These are phyloP conservation scores for Plasmodium malariae DNA, from an alignment of 169 alveolate genomes.

Conservation along the genomic window DNA sequence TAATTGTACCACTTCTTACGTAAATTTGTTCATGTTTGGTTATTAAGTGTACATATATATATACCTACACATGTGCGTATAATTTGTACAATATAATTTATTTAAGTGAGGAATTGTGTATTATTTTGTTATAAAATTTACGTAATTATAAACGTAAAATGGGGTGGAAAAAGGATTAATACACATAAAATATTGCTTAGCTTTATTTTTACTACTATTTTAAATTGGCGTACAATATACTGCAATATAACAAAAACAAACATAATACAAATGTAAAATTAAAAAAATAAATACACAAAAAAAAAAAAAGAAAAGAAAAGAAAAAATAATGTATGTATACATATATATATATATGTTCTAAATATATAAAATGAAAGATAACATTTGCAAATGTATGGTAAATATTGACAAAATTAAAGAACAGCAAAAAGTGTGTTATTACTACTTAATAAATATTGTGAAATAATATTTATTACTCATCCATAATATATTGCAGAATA, in stretches of 20 bases:
- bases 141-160: background rate
- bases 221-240: slow-evolving; percentile 13
- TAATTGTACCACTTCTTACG: no score
- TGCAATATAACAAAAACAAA: slow-evolving; percentile 45
- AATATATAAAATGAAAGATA: background rate
- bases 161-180: background rate
- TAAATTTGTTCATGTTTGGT: no score
- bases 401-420: slow-evolving; percentile 52
- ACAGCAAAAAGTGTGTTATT: background rate
- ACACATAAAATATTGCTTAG: background rate
- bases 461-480: no score
- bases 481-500: no score
- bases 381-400: slow-evolving; percentile 14
- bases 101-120: no score
- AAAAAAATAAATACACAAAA: slow-evolving; percentile 44
- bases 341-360: background rate
- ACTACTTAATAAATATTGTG: background rate
- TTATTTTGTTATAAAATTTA: no score
- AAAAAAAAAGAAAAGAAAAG: slow-evolving; percentile 24
- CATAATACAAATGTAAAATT: slow-evolving; percentile 32
- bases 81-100: no score
- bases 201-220: slow-evolving; percentile 17
- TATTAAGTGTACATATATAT: no score
- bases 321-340: background rate
- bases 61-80: background rate